phyloP scores from a whole-genome alignment of 352 stramenopile species.

The Pythium biforme region DNA sequence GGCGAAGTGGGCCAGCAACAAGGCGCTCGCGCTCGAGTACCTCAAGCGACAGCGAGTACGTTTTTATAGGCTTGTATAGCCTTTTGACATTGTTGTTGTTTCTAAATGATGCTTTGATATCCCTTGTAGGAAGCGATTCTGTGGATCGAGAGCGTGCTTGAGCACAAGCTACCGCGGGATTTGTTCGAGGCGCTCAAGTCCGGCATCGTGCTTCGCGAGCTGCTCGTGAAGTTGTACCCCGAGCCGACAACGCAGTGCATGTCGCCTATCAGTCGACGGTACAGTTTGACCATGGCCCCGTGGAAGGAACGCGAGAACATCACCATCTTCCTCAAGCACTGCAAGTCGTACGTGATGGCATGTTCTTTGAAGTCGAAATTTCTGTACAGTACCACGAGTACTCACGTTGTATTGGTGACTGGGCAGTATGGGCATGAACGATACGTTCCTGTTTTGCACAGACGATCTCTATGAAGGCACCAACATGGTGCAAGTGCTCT shows the following conservation, averaged over 20 bases:
- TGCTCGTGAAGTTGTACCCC: constrained; percentile 64
- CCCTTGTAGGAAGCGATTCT: constrained; percentile 67
- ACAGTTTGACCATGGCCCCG: constrained; percentile 65
- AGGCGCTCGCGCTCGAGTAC: constrained; percentile 70
- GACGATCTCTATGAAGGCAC: constrained; percentile 84
- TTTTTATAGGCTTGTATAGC: not conserved
- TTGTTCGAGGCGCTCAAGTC: constrained; percentile 70
- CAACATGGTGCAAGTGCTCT: constrained; percentile 84
- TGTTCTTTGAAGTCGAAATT: not conserved
- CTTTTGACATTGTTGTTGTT: not conserved
- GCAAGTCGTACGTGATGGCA: constrained; percentile 56
- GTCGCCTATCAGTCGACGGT: constrained; percentile 75
- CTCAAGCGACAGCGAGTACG: constrained; percentile 63
- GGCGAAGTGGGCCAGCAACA: constrained; percentile 76
- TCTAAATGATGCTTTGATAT: no score
- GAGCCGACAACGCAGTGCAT: constrained; percentile 38
- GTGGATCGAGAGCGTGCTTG: constrained; percentile 73
- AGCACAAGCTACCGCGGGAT: constrained; percentile 49
- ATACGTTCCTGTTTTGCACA: constrained; percentile 79
- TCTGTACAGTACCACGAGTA: no score
- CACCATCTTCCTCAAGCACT: constrained; percentile 78
- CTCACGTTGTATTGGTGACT: not conserved
- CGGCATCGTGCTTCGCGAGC: constrained; percentile 71
- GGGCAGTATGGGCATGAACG: constrained; percentile 75
- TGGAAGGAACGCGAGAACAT: constrained; percentile 88